Evolutionary conservation across 495 filamentous ascomycete species (phyloP), one percentile per base, ranked within the genome.

Genomic region (Aspergillus bridgeri): DNA sequence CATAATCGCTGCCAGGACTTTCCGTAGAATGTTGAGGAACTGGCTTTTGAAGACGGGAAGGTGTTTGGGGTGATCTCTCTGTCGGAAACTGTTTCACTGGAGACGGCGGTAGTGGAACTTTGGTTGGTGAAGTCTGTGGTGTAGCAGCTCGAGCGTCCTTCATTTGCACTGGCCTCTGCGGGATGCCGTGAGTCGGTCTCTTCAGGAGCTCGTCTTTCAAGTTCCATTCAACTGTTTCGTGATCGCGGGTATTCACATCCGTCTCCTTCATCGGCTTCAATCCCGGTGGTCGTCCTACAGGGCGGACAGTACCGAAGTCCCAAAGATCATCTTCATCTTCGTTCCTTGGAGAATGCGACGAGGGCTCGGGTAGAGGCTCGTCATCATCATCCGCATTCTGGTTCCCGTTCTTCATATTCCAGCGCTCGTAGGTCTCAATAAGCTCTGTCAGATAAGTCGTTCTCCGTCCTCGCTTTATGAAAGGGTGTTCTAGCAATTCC

Each of bases 281-380:
- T 11, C 73, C 84, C 7, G 61, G 61, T 22, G 75, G 78, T 65
- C 86, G 77, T 27, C 79, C 83, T 21, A 81, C 84, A 25, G 92
- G 85, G 45, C 90, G 80, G 48, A 96, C 88, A 2, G 92, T 97
- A 22, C 92, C 92, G 78, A 97, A 97, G 71, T 97, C 92, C 92
- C 92, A 97, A 58, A 96, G 83, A 68, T 96, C 90, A 62, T 92
- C 87, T 51, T 92, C 83, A 21, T 79, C 74, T 33, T 75, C 70
- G 29, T 71, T 70, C 18, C 57, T 53, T 24, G 58, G 27, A 27
- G 59, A 24, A 18, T 58, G 58, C 2, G 65, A 56, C 6, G 67
- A 51, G 7, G 78, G 70, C 11, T 83, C 78, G 46, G 73, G 70
- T 6, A 72, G 64, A 29, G 81, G 75, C 17, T 74, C 68, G n/a